These are phyloP conservation scores for Talaromyces stipitatus DNA, from an alignment of 495 filamentous ascomycete genomes.

Conservation along the genomic window DNA sequence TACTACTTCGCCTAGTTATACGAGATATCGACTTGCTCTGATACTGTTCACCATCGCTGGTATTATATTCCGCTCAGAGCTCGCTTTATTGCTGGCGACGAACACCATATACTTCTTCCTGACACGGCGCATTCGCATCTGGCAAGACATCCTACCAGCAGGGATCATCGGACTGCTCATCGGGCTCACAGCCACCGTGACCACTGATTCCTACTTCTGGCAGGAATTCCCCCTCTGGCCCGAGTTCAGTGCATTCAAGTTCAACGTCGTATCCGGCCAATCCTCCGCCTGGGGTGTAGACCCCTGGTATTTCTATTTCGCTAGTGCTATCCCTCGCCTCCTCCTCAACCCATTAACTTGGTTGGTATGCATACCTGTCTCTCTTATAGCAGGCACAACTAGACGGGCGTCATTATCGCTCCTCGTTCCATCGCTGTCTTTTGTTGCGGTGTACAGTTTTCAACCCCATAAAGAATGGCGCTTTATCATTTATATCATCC, in stretches of 20 bases:
- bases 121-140: constrained; percentile 45
- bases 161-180: constrained; percentile 56
- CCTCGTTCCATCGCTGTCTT: constrained; percentile 58
- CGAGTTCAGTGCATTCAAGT: constrained; percentile 82
- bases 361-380: constrained; percentile 55
- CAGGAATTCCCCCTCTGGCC: constrained; percentile 75
- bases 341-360: constrained; percentile 68
- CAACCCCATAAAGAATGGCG: constrained; percentile 96
- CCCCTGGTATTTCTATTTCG: constrained; percentile 81
- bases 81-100: constrained; percentile 67
- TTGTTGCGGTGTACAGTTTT: constrained; percentile 69
- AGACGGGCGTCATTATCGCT: constrained; percentile 41
- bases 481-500: constrained; percentile 87
- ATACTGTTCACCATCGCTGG: constrained; percentile 74
- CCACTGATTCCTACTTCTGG: constrained; percentile 91
- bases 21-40: constrained; percentile 47
- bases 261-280: constrained; percentile 67
- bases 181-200: constrained; percentile 58
- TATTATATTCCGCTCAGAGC: constrained; percentile 81
- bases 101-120: constrained; percentile 45
- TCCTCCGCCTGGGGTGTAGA: constrained; percentile 81
- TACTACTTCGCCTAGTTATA: constrained; percentile 4
- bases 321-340: constrained; percentile 71
- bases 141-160: constrained; percentile 51
- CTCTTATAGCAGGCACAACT: constrained; percentile 47